Evolutionary conservation across 2,329 filamentous ascomycete genomes (phyloP).

Genomic region (Zasmidium citrigriseum): DNA sequence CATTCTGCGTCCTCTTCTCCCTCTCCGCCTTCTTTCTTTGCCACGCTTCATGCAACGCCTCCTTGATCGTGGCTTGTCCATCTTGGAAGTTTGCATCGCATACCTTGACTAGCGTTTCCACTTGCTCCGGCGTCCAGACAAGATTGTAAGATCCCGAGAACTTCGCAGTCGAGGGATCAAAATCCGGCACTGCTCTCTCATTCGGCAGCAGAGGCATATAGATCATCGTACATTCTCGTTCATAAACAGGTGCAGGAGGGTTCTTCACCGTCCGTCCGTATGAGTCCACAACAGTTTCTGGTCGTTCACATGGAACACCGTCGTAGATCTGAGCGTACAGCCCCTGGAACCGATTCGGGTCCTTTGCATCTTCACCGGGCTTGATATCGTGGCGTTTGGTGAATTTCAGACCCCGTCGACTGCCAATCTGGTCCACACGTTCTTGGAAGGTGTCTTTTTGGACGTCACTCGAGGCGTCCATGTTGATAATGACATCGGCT

Average conservation of each 20-base stretch:
- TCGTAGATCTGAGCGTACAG: slow-evolving; percentile 36
- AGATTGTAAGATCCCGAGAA: slow-evolving; percentile 36
- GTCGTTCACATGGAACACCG: slow-evolving; percentile 22
- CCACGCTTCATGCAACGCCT: slow-evolving; percentile 27
- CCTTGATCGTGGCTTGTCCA: slow-evolving; percentile 28
- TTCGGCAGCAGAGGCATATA: slow-evolving; percentile 37
- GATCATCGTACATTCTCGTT: slow-evolving; percentile 32
- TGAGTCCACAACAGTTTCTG: slow-evolving; percentile 31
- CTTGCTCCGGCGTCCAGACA: slow-evolving; percentile 37
- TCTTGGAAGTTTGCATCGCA: slow-evolving; percentile 31
- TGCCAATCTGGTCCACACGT: slow-evolving; percentile 36
- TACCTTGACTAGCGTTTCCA: slow-evolving; percentile 35
- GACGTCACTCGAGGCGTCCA: slow-evolving; percentile 36
- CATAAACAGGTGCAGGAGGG: slow-evolving; percentile 29
- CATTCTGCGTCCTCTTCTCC: slow-evolving; percentile 9
- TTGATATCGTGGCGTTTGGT: slow-evolving; percentile 30
- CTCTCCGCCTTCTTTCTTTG: slow-evolving; percentile 25
- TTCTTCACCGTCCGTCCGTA: slow-evolving; percentile 32
- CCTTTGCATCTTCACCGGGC: slow-evolving; percentile 19
- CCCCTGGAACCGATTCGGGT: slow-evolving; percentile 33
- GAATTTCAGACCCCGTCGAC: slow-evolving; percentile 34
- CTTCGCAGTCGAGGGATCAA: slow-evolving; percentile 35
- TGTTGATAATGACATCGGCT: slow-evolving; percentile 36
- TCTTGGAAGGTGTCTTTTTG: slow-evolving; percentile 37
- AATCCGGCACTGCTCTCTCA: slow-evolving; percentile 34